Base-by-base conservation (phyloP, 331 rosid species). In the Prunus yedoensis region DNA sequence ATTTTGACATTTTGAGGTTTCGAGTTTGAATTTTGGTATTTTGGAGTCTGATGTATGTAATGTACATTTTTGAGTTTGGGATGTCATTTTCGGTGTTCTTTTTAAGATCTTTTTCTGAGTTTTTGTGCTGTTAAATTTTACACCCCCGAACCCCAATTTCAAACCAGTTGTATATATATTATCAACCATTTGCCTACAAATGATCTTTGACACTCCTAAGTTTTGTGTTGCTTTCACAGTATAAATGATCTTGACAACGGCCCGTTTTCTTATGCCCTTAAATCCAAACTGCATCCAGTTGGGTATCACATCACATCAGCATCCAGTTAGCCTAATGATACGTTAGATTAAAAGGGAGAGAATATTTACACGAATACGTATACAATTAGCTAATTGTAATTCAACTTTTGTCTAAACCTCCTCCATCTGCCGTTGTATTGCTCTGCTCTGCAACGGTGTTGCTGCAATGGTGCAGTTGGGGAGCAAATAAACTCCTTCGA, bases 401-500 rank as follows among this genome's bases (percentile, higher is more conserved):
- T 91, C 89, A 85, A 72, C 77, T 78, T 77, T 69, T 74, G 66
- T 83, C 80, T 2, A 76, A 25, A 70, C 83, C 93, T 75, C 74
- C 85, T 52, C 82, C 91, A 32, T 43, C 84, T 3, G 71, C 72
- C 4, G 57, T 75, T 28, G 65, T 75, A 56, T 41, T 82, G 69
- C 74, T 86, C 81, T 82, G 78, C 82, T 91, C 98, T 47, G 83
- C 83, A 66, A 79, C 76, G 10, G 41, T 65, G 20, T 46, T 77
- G 76, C 77, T 88, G 81, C 91, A 81, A 35, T 81, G 95, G 53
- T 90, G 89, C 78, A 86, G 80, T 41, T 81, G 94, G 21, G 91
- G 92, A 73, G 89, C 53, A 73, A 85, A 87, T 21, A 82, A 77
- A 78, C 82, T 85, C 78, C 68, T 90, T 25, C 79, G 92, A 81